Conservation (phyloP, 1,284 basidiomycete species). For the Grifola frondosa region DNA sequence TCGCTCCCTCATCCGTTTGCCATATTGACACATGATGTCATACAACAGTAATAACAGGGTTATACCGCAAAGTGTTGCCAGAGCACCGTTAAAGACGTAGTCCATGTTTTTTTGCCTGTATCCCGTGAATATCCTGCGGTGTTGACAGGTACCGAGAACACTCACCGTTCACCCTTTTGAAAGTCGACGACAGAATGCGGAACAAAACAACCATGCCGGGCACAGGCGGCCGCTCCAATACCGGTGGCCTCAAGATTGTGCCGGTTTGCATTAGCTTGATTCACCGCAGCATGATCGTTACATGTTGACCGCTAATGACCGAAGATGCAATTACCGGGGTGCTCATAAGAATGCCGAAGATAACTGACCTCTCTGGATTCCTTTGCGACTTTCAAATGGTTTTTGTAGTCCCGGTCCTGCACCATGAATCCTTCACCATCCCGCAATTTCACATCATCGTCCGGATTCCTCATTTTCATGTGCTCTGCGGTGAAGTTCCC, state of each 20-base stretch:
- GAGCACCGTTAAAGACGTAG: slow-evolving; percentile 10
- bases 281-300: too few relatives aligned
- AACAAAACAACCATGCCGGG: slow-evolving; percentile 17
- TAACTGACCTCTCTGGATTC: too few relatives aligned
- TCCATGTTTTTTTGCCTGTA: slow-evolving; percentile 27
- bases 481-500: too few relatives aligned
- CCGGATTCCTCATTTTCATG: too few relatives aligned
- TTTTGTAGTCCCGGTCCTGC: too few relatives aligned
- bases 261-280: too few relatives aligned
- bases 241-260: slow-evolving; percentile 12
- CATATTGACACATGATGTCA: slow-evolving; percentile 4
- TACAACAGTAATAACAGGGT: not conserved
- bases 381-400: too few relatives aligned
- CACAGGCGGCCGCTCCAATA: slow-evolving; percentile 17
- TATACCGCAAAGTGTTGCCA: not conserved
- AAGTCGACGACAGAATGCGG: slow-evolving; percentile 20
- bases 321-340: too few relatives aligned
- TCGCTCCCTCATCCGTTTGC: not conserved
- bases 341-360: too few relatives aligned
- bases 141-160: not conserved
- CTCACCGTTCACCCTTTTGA: slow-evolving; percentile 20
- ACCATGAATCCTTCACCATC: too few relatives aligned
- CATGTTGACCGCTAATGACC: too few relatives aligned
- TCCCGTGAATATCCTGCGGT: not conserved
- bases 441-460: too few relatives aligned